These are phyloP conservation scores for Fallopia convolvulus DNA, from an alignment of 148 eudicot genomes.

Conservation along the genomic window DNA sequence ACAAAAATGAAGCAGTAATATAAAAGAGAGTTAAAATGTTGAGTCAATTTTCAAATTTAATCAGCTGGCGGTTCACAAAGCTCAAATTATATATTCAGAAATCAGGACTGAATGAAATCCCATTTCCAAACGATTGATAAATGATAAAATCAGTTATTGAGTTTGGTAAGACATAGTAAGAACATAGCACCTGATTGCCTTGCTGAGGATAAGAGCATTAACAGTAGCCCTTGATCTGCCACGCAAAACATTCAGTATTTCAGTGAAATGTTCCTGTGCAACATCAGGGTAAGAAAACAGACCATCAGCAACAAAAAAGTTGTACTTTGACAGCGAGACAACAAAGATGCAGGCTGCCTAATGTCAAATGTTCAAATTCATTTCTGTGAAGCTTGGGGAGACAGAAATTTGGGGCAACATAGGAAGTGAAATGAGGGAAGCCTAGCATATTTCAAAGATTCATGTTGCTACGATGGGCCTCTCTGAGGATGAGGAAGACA, in stretches of 20 bases:
- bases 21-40: background rate
- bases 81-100: background rate
- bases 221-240: constrained; percentile 53
- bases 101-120: background rate
- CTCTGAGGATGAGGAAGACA: too few species aligned
- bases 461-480: too few species aligned
- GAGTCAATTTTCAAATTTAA: background rate
- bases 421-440: too few species aligned
- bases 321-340: background rate
- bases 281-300: background rate
- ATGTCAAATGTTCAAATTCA: too few species aligned
- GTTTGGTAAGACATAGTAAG: background rate
- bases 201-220: constrained; percentile 44
- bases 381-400: too few species aligned
- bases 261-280: constrained; percentile 46
- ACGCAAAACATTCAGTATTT: constrained; percentile 52
- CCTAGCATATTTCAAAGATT: too few species aligned
- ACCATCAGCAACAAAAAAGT: constrained; percentile 1
- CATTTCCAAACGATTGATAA: background rate
- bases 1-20: background rate
- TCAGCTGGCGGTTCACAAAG: background rate
- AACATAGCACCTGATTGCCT: constrained; percentile 43
- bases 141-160: background rate
- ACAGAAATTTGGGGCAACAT: too few species aligned
- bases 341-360: background rate